Conservation (phyloP, 2,329 filamentous ascomycete species). For the Aspergillus terreus region DNA sequence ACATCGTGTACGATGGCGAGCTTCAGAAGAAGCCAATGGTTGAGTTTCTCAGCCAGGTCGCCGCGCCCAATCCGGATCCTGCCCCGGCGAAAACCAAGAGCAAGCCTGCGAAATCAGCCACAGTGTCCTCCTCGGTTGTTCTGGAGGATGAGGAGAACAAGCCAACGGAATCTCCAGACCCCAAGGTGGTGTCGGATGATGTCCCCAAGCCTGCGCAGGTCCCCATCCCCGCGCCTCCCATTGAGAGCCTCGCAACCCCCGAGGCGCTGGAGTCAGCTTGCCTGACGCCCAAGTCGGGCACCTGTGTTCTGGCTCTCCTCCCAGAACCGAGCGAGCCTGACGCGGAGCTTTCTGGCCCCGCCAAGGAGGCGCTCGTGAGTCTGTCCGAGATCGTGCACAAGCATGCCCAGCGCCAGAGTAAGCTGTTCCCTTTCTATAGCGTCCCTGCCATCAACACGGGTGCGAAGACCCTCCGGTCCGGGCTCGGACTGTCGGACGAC, state of each 20-base stretch:
- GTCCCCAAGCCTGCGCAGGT: constrained; percentile 42
- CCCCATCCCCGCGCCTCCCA: constrained; percentile 57
- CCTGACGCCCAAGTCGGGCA: constrained; percentile 70
- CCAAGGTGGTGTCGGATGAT: constrained; percentile 42
- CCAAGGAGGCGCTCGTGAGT: constrained; percentile 55
- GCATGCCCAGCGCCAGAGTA: constrained; percentile 61
- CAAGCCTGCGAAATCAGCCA: constrained; percentile 30
- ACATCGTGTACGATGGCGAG: constrained; percentile 73
- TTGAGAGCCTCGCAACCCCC: constrained; percentile 62
- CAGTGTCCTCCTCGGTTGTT: constrained; percentile 38
- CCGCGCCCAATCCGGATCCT: constrained; percentile 74
- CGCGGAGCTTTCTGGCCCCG: constrained; percentile 41
- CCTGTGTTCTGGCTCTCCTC: constrained; percentile 75
- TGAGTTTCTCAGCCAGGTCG: constrained; percentile 75
- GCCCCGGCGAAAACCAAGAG: constrained; percentile 41
- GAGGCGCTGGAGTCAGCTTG: constrained; percentile 68
- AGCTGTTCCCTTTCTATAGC: constrained; percentile 79
- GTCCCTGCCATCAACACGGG: constrained; percentile 62
- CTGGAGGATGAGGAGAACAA: constrained; percentile 27
- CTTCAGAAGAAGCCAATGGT: constrained; percentile 80
- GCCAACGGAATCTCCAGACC: constrained; percentile 54
- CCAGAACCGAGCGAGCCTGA: constrained; percentile 52
- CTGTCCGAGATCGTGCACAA: constrained; percentile 74
- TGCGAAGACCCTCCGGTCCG: constrained; percentile 52
- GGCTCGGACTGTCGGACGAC: constrained; percentile 57